These are phyloP conservation scores for Fusarium falciforme DNA, from an alignment of 2,329 filamentous ascomycete genomes.

Conservation along the genomic window DNA sequence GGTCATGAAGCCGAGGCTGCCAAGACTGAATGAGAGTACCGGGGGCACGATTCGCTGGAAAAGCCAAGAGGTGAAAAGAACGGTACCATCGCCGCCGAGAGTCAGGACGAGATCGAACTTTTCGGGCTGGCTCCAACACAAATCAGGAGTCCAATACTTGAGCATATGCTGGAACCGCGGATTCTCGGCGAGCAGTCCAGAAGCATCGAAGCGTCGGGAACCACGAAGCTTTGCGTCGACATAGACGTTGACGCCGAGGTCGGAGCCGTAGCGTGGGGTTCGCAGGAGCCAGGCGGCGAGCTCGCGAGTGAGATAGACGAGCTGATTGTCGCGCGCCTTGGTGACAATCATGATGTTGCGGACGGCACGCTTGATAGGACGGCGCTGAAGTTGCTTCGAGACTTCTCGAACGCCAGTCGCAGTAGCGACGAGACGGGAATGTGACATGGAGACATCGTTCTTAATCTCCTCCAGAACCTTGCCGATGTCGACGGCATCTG, in stretches of 20 bases:
- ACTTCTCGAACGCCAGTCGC: constrained; percentile 95
- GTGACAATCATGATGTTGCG: constrained; percentile 98
- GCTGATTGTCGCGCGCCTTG: constrained; percentile 93
- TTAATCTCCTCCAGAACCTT: constrained; percentile 95
- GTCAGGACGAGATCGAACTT: constrained; percentile 95
- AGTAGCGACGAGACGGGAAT: constrained; percentile 93
- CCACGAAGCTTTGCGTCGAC: constrained; percentile 94
- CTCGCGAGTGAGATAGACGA: constrained; percentile 90
- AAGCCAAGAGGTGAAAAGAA: constrained; percentile 91
- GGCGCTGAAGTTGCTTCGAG: constrained; percentile 91
- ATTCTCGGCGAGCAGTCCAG: constrained; percentile 78
- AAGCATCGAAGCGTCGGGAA: constrained; percentile 87
- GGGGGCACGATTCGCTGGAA: constrained; percentile 90
- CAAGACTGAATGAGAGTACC: constrained; percentile 85
- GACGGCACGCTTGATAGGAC: constrained; percentile 91
- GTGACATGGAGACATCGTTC: constrained; percentile 88
- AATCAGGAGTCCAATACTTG: constrained; percentile 94
- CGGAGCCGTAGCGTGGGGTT: constrained; percentile 89
- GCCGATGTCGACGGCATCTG: constrained; percentile 94
- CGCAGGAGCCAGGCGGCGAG: constrained; percentile 87
- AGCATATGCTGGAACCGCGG: constrained; percentile 85
- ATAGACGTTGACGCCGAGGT: constrained; percentile 95
- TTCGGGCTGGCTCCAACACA: constrained; percentile 94
- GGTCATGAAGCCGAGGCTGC: constrained; percentile 88
- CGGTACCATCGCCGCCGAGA: constrained; percentile 87